Base-by-base conservation (phyloP, 2,329 filamentous ascomycete genomes). In the Ophiostoma sp. region DNA sequence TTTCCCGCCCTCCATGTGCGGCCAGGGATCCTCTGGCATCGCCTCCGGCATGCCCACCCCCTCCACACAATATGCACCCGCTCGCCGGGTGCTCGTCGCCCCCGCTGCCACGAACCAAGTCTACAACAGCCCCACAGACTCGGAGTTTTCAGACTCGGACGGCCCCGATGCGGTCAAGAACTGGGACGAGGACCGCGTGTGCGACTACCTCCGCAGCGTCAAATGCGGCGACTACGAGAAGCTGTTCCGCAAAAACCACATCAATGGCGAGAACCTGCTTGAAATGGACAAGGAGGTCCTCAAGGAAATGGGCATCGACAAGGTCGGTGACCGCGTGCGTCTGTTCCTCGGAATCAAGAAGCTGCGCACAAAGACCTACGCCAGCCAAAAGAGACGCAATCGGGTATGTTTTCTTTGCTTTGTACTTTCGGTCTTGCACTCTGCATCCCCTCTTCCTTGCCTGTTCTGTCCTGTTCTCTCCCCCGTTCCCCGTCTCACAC, bases 301-400 rank as follows among this genome's bases (percentile, higher is more conserved):
- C 72, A 96, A 97, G 78, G 95, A 99, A 78, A 96, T 99, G 87
- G 95, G 95, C 60, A 94, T 99, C 74, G 96, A 97, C 74, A 99
- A 98, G 79, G 91, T 99, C 72, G 95, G 95, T 72, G 95, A 99
- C 78, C 89, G 95, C 67, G 94, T 99, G 47, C 91, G 94, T 71
- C 89, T 99, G 70, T 93, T 92, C 75, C 84, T 93, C 71, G 89
- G 89, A 72, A 93, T 94, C 76, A 94, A 94, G 80, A 91, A 92
- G 77, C 82, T 95, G 68, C 84, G 91, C 72, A 92, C 89, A 68
- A 91, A 88, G 77, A 86, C 89, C 5, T 89, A 90, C 73, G 86
- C 89, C 69, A 91, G 90, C 74, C 87, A 89, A 74, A 92, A 90
- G 79, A 93, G 92, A 81, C 87, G 92, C 70, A 92, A 96, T 81